Conservation (phyloP, 2,329 filamentous ascomycete species). For the Calonectria fujianensis region DNA sequence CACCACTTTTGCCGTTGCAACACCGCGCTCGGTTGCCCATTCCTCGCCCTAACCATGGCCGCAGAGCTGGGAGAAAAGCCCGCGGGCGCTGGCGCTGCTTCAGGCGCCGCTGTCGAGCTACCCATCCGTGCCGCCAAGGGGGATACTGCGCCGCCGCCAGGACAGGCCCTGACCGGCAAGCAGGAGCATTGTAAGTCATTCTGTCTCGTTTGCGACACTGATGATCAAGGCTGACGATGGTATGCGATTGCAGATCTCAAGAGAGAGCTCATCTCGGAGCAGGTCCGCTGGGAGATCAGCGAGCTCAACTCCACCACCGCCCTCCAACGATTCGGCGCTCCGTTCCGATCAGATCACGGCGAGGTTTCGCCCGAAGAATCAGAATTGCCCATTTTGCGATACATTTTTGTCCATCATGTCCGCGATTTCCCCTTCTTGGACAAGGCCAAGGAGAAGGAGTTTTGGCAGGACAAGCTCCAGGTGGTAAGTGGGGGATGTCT, state of each 20-base stretch:
- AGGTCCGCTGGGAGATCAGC: constrained; percentile 91
- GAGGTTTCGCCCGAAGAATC: constrained; percentile 96
- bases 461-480: constrained; percentile 99
- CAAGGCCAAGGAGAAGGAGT: constrained; percentile 98
- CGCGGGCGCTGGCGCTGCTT: constrained; percentile 46
- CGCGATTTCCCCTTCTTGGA: constrained; percentile 98
- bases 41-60: constrained; percentile 53
- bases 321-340: constrained; percentile 94
- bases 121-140: constrained; percentile 57
- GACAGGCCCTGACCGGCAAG: constrained; percentile 86
- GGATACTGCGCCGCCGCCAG: constrained; percentile 61
- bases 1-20: constrained; percentile 16
- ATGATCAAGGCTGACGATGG: constrained; percentile 41
- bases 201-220: constrained; percentile 1
- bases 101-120: constrained; percentile 48
- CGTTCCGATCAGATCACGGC: constrained; percentile 93
- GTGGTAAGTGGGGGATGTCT: constrained; percentile 75
- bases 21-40: constrained; percentile 33
- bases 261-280: constrained; percentile 92
- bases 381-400: constrained; percentile 93
- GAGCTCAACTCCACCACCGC: constrained; percentile 97
- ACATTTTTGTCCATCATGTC: constrained; percentile 98
- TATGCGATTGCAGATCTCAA: constrained; percentile 82
- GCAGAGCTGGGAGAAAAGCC: constrained; percentile 52
- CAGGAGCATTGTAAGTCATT: constrained; percentile 91